Evolutionary conservation across 495 filamentous ascomycete genomes (phyloP).

Genomic region (Halenospora varia): DNA sequence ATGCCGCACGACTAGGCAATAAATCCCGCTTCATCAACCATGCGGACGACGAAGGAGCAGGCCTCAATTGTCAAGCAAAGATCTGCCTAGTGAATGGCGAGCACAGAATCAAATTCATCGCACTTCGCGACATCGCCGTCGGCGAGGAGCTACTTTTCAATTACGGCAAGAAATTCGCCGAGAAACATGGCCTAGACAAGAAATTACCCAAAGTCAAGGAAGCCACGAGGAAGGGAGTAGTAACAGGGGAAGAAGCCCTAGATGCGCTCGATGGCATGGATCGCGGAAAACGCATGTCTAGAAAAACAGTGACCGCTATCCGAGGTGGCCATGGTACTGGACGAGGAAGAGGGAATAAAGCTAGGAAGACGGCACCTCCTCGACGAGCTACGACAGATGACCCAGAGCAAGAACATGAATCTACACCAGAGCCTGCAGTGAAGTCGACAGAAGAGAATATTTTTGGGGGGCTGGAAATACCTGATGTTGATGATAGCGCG

Average conservation of each 20-base stretch:
- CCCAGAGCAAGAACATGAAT: constrained; percentile 90
- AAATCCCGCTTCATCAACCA: constrained; percentile 69
- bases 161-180: constrained; percentile 26
- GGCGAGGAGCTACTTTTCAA: constrained; percentile 68
- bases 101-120: constrained; percentile 64
- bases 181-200: constrained; percentile 25
- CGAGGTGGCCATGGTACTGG: constrained; percentile 1
- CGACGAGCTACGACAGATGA: constrained; percentile 89
- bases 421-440: constrained; percentile 76
- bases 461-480: constrained; percentile 3
- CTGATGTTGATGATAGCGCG: constrained; percentile 1
- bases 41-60: constrained; percentile 35
- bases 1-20: constrained; percentile 49
- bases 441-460: constrained; percentile 6
- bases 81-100: constrained; percentile 61
- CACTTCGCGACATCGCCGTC: constrained; percentile 49
- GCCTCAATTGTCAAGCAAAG: constrained; percentile 49
- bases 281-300: neutral
- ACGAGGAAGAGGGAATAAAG: constrained; percentile 13
- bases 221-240: constrained; percentile 18
- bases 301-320: constrained; percentile 1
- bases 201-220: constrained; percentile 21
- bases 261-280: constrained; percentile 16
- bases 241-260: constrained; percentile 16
- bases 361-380: constrained; percentile 13